Conservation (phyloP, 192 early-diverging fungal genomes). For the Coemansia sp. region DNA sequence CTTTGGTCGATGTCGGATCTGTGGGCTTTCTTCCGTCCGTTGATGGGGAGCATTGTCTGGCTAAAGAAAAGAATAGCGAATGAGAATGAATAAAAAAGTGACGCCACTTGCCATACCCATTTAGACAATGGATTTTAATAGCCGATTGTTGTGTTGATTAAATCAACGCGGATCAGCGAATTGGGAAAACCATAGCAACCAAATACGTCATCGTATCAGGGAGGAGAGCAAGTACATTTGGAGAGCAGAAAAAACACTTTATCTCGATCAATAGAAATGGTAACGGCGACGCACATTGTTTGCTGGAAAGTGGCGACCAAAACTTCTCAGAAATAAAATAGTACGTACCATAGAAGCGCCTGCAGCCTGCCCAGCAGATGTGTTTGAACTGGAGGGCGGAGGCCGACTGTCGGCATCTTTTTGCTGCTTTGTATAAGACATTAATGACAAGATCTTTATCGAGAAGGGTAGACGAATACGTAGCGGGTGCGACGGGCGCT, state of each 20-base stretch:
- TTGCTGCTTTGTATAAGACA: neutral
- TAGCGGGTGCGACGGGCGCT: neutral
- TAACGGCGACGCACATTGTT: neutral
- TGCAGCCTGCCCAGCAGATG: neutral
- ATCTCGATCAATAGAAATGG: neutral
- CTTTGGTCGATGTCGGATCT: neutral
- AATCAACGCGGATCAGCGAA: neutral
- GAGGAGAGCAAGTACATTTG: neutral
- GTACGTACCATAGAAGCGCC: conserved; percentile 16
- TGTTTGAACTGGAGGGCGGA: neutral
- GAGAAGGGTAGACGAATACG: neutral
- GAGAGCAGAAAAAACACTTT: conserved; percentile 16
- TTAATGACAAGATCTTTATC: neutral
- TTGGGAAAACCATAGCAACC: neutral
- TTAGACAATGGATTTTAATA: neutral
- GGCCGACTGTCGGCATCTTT: neutral
- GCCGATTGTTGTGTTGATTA: neutral
- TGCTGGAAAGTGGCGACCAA: conserved; percentile 2
- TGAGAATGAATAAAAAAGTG: neutral
- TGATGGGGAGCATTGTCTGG: neutral
- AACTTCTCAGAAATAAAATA: conserved; percentile 43
- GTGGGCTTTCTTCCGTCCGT: neutral
- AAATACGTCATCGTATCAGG: too few species aligned
- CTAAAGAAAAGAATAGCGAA: neutral
- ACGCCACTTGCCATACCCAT: neutral